Evolutionary conservation across 2,329 filamentous ascomycete species (phyloP), one percentile per base, ranked within the genome.

Genomic region (Tolypocladium capitatum): DNA sequence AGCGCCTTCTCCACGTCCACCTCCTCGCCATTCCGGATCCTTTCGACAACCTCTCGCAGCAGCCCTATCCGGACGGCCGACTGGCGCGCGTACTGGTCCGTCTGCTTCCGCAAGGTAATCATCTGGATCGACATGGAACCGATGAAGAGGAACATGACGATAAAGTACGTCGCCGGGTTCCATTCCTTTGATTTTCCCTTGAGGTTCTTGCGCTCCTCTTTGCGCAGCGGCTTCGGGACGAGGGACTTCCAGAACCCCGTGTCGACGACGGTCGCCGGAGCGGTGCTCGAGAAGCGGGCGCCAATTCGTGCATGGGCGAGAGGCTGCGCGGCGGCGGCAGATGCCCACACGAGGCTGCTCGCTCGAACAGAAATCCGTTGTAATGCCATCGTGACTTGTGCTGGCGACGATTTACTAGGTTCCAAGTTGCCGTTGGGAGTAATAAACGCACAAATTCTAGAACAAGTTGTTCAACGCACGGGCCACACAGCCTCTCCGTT

Each of bases 41-140:
- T 79, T 56, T 83, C 79, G 21, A 90, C 73, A 1, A 88, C 80
- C 59, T 95, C 91, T 35, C 78, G 78, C 50, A 98, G 66, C 30
- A 88, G 61, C 3, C 74, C 76, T 52, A 98, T 85, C 60, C 86
- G 84, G 7, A 86, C 81, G 56, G 95, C 86, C 5, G 89, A 83
- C 55, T 81, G 80, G 45, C 90, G 80, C 59, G 74, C 79, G 57
- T 85, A 90, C 10, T 81, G 79, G 31, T 75, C 73, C 59, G 82
- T 84, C 45, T 90, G 83, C 56, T 85, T 86, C 57, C 83, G 84
- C 57, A 97, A 64, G 33, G 81, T 75, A 59, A 98, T 83, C 74
- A 92, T 86, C 58, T 96, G 86, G 57, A 98, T 96, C 14, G 91
- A 86, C 74, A 96, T 94, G 52, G 88, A 95, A 4, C 94, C 94